Conservation (phyloP, 805 yeast species). For the Schwanniomyces sp. region DNA sequence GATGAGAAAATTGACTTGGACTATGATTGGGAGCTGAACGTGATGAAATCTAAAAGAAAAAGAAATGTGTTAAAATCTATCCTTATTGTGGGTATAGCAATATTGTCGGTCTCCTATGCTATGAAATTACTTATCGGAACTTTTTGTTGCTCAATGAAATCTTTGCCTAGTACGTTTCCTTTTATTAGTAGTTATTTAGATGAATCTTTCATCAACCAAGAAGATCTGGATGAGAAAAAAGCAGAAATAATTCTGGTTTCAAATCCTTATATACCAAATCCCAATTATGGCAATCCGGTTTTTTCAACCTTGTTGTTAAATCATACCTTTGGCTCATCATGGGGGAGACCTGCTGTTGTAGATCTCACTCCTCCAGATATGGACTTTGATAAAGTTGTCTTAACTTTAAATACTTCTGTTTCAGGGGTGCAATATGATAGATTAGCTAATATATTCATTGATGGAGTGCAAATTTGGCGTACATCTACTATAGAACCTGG, state of each 20-base stretch:
- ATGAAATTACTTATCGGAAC: background rate
- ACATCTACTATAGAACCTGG: conserved; percentile 73
- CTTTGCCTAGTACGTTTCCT: background rate
- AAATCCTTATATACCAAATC: conserved; percentile 23
- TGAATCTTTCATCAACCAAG: background rate
- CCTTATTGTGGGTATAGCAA: background rate
- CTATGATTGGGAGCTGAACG: background rate
- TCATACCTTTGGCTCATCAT: conserved; percentile 55
- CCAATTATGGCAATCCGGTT: conserved; percentile 33
- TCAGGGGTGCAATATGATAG: conserved; percentile 66
- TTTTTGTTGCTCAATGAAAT: background rate
- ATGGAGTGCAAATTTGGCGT: conserved; percentile 75
- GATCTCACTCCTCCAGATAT: conserved; percentile 44
- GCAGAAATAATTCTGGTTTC: conserved; percentile 24
- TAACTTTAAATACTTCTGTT: conserved; percentile 52
- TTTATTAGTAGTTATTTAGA: background rate
- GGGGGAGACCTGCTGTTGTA: conserved; percentile 55
- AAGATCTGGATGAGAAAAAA: background rate
- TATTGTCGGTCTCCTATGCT: background rate
- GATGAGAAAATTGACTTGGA: background rate
- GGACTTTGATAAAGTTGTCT: conserved; percentile 51
- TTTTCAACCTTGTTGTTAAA: conserved; percentile 39
- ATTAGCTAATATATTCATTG: conserved; percentile 60
- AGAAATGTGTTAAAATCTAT: background rate
- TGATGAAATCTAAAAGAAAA: background rate